These are phyloP conservation scores for Linnemannia exigua DNA, from an alignment of 192 early-diverging fungal species.

Conservation along the genomic window DNA sequence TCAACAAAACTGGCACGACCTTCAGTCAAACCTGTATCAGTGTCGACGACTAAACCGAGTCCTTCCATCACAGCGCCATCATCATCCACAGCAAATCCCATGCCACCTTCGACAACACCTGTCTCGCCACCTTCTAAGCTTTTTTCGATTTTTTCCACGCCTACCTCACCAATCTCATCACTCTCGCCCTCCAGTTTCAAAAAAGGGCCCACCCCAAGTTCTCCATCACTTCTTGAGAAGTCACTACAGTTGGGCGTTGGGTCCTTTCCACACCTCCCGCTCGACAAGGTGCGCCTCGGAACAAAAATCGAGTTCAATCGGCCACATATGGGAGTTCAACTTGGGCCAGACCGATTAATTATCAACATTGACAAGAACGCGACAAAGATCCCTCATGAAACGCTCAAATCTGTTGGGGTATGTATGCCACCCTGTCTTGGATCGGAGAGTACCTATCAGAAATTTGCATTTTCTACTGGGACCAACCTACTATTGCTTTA, in stretches of 20 bases:
- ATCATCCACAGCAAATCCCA: background rate
- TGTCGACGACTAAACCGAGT: background rate
- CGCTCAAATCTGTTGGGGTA: conserved; percentile 36
- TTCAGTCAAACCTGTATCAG: background rate
- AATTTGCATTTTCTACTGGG: background rate
- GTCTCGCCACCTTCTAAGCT: background rate
- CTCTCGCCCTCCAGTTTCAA: background rate
- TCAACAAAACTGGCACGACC: background rate
- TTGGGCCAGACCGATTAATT: conserved; percentile 33
- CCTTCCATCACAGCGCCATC: background rate
- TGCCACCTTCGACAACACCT: background rate
- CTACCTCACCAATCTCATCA: background rate
- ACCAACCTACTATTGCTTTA: background rate
- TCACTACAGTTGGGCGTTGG: conserved; percentile 27
- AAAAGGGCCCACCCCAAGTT: background rate
- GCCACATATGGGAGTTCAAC: conserved; percentile 30
- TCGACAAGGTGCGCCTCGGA: conserved; percentile 8
- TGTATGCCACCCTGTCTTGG: background rate
- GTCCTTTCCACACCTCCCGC: conserved; percentile 24
- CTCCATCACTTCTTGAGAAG: conserved; percentile 16
- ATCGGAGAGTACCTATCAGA: background rate
- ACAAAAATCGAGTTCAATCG: background rate
- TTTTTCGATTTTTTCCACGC: background rate
- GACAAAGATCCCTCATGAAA: conserved; percentile 18
- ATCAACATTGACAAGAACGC: conserved; percentile 26